Evolutionary conservation across 192 early-diverging fungal species (phyloP), one percentile per base, ranked within the genome.

Genomic region (Rhizoclosmatium sp.): DNA sequence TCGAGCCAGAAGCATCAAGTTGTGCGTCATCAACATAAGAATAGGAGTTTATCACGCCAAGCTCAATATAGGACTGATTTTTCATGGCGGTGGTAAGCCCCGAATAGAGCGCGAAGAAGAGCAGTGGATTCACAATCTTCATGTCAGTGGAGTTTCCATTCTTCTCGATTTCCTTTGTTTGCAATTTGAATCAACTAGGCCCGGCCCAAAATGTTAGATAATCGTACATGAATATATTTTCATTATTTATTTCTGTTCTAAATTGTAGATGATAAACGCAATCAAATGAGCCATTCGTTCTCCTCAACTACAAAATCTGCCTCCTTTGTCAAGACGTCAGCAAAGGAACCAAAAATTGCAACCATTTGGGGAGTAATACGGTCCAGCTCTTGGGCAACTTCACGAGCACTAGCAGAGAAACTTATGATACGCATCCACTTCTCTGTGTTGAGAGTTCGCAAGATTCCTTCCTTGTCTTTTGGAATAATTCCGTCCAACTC

Each of bases 401-500:
- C 71, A 9, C 71, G 71, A 56, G 42, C n/a, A 16, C 51, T 16
- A 39, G 54, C 16, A 21, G 47, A 72, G 16, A 16, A 72, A 21
- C 71, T 59, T 31, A 72, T 59, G 10, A 72, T 40, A 12, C 56
- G 16, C 71, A 72, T 59, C 71, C 71, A 72, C 41, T 72, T 72
- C 31, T 72, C 71, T 16, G 45, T 59, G 47, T 56, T 72, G 21
- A 72, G 21, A 10, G 71, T 49, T 21, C 59, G 51, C 71, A 72
- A 42, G 2, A 59, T 59, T 42, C 56, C 40, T 4, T 23, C 42
- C 42, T 59, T 72, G 40, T 59, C 56, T n/a, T 16, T 7, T 21
- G 71, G 71, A 48, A 72, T 72, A 23, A 72, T 56, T n/a, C 71
- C 71, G n/a, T 72, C 71, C 16, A 72, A 41, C 51, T 48, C n/a